Conservation (phyloP, 768 basidiomycete species). For the Pleurotus salmoneostramineus region DNA sequence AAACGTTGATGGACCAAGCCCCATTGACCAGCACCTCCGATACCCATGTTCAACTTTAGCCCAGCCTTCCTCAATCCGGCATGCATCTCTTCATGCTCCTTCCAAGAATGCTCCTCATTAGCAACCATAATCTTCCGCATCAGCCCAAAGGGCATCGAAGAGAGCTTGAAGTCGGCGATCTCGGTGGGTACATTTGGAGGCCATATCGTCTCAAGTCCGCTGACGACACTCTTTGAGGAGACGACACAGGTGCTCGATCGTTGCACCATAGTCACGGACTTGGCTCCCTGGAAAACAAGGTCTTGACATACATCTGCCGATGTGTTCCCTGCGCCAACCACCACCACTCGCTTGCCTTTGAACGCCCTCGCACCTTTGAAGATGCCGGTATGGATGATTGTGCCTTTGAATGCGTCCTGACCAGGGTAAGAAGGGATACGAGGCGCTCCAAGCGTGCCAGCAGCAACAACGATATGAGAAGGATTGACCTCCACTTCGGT, state of each 20-base stretch:
- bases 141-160: conserved; percentile 19
- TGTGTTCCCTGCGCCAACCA: conserved; percentile 38
- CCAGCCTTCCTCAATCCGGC: conserved; percentile 31
- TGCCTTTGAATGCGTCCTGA: conserved; percentile 24
- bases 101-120: conserved; percentile 17
- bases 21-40: conserved; percentile 24
- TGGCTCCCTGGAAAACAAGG: conserved; percentile 24
- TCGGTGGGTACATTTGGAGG: conserved; percentile 17
- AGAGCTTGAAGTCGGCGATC: conserved; percentile 20
- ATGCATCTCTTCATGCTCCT: conserved; percentile 26
- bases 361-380: conserved; percentile 24
- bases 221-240: conserved; percentile 4
- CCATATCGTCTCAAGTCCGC: conserved; percentile 11
- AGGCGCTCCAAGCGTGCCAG: conserved; percentile 30
- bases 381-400: conserved; percentile 24
- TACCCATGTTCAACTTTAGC: conserved; percentile 29
- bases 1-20: conserved; percentile 22
- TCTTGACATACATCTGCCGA: conserved; percentile 36
- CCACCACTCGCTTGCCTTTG: conserved; percentile 30
- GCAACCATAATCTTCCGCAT: conserved; percentile 16
- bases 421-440: conserved; percentile 23
- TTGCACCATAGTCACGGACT: conserved; percentile 37
- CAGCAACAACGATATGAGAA: conserved; percentile 34
- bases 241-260: conserved; percentile 34
- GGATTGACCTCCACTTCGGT: conserved; percentile 25